These are phyloP conservation scores for Limtongozyma cylindracea DNA, from an alignment of 805 yeast genomes.

Conservation along the genomic window DNA sequence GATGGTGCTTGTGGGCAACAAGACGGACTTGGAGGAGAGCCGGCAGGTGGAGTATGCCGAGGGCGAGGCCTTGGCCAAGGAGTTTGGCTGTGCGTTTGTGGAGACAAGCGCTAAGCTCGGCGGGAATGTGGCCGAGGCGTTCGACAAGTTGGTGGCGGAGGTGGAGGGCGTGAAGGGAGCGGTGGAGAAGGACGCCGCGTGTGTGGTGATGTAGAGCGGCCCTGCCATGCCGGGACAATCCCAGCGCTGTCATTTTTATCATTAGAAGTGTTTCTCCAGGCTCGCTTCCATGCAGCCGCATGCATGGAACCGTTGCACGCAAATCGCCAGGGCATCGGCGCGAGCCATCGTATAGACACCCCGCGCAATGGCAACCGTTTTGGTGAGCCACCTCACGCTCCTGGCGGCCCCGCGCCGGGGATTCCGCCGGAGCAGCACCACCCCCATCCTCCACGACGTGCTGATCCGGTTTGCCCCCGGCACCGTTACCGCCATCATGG, in stretches of 20 bases:
- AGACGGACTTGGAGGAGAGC: slow-evolving; percentile 4
- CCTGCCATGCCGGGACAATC: no score
- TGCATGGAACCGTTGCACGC: no score
- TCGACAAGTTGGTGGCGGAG: slow-evolving; percentile 26
- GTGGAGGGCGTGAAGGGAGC: slow-evolving; percentile 36
- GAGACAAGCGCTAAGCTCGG: slow-evolving; percentile 24
- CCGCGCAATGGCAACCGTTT: no score
- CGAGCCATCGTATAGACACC: no score
- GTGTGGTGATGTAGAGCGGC: slow-evolving; percentile 13
- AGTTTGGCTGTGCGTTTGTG: slow-evolving; percentile 17
- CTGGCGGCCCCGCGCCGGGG: no score
- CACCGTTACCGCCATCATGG: slow-evolving; percentile 54
- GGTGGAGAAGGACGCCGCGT: slow-evolving; percentile 19
- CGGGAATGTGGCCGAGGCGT: slow-evolving; percentile 21
- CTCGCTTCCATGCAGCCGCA: no score
- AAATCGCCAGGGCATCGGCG: no score
- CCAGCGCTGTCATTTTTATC: no score
- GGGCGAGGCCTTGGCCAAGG: slow-evolving; percentile 15
- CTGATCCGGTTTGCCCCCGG: slow-evolving; percentile 36
- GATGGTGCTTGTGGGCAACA: slow-evolving; percentile 11
- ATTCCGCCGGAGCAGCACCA: no score
- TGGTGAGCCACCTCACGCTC: no score
- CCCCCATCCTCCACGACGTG: slow-evolving; percentile 17
- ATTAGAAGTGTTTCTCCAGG: no score
- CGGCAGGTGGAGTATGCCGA: slow-evolving; percentile 4